Base-by-base conservation (phyloP, 108 stramenopile species). In the Nitzschia putrida region DNA sequence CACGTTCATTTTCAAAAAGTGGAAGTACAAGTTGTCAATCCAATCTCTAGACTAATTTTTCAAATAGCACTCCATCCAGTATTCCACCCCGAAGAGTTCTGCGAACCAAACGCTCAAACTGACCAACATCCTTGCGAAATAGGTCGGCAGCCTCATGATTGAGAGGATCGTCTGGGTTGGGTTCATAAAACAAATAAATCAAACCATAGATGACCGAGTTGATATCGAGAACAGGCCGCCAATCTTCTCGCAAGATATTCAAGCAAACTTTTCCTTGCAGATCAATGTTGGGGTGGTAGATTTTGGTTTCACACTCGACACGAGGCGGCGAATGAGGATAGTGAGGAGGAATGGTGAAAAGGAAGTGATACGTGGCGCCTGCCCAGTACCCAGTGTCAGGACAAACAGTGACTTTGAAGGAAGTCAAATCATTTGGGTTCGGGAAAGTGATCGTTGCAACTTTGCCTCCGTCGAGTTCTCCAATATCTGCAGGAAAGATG, bases 311-410 rank as follows among this genome's bases (percentile, higher is more conserved):
- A 76, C 95, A 95, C 55, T 88, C 87, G 39, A 98, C 98, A 69
- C 98, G 97, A 49, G 99, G 99, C 58, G 98, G 98, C 63, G 96
- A 91, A 87, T 99, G 99, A 23, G 99, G 99, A 82, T 99, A 99
- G 68, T 90, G 86, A 42, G 96, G 85, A 29, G 97, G 98, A 71
- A 99, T 94, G 8, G 79, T 81, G 77, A 99, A 97, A 54, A 84
- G 80, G 78, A 99, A 99, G 53, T 83, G 74, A 86, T 98, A 99
- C 10, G 87, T 96, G 47, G 94, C 97, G 10, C 91, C 87, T 66
- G 83, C 88, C 98, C 98, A 99, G 75, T 84, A 97, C 45, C 99
- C 98, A 10, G 90, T 81, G 57, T 96, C 94, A 16, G 97, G 97
- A 22, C 79, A 83, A 38, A 99, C 85, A 69, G 86, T 71, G 16